Evolutionary conservation across 805 yeast species (phyloP), one percentile per base, ranked within the genome.

Genomic region (Candida boleticola): DNA sequence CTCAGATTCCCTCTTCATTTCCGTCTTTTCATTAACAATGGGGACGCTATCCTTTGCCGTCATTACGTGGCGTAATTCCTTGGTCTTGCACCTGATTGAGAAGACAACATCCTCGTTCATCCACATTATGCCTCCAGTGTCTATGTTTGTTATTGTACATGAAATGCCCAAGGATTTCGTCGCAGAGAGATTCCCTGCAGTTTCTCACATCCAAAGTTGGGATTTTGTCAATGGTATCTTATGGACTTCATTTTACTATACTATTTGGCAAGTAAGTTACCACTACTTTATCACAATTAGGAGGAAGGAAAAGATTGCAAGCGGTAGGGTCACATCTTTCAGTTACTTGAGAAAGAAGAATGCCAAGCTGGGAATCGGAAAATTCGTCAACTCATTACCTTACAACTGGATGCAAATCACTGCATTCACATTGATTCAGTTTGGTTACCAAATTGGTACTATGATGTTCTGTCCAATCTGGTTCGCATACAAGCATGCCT

Each of bases 1-100:
- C 26, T 86, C 95, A 2, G 71, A 73, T 30, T 76, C 82, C 51
- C 68, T 92, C 19, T 92, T 85, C 64, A 79, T 87, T 13, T 77
- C 92, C 2, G 89, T 95, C 50, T 90, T 87, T 63, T 85, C 96
- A 7, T 79, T 92, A 46, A 76, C 93, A 1, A 82, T 85, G 66
- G 99, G 98, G 1, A 88, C 97, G 0, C 65, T 92, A 42, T 78
- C 96, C 4, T 90, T 88, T 76, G 97, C 97, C 0, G 96, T 92
- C 18, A 82, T 92, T 34, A 87, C 97, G 0, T 92, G 98, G 99
- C 74, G 96, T 52, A 92, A 92, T 60, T 89, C 97, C 5, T 71
- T 92, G 42, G 98, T 92, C 6, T 71, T 92, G 37, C 99, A 92
- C 58, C 83, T 92, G 10, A 77, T 92, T 46, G 99, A 92, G 50